These are phyloP conservation scores for Amanita brunnescens DNA, from an alignment of 768 basidiomycete genomes.

Conservation along the genomic window DNA sequence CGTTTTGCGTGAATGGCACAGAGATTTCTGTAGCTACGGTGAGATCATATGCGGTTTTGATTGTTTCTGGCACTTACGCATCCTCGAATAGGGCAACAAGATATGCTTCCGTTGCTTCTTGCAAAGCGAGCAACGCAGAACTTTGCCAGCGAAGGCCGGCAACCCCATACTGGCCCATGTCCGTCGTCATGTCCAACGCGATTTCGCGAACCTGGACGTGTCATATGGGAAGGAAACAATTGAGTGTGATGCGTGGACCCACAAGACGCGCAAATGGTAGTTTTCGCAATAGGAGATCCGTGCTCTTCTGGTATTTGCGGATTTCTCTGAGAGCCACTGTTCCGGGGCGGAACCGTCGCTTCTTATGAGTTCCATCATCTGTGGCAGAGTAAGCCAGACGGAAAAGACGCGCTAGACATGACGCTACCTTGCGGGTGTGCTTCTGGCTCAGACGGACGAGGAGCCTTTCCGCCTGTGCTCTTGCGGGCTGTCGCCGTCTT, in stretches of 20 bases:
- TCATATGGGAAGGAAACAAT: not conserved
- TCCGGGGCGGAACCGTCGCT: constrained; percentile 76
- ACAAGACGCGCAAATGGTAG: constrained; percentile 91
- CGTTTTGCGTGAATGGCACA: constrained; percentile 98
- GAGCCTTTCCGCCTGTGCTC: constrained; percentile 65
- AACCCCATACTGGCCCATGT: constrained; percentile 52
- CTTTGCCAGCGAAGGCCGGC: constrained; percentile 86
- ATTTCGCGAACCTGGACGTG: constrained; percentile 85
- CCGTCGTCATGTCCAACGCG: constrained; percentile 81
- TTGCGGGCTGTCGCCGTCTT: constrained; percentile 69
- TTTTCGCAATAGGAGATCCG: constrained; percentile 79
- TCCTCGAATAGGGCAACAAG: constrained; percentile 97
- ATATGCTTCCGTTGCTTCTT: constrained; percentile 94
- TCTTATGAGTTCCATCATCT: constrained; percentile 28
- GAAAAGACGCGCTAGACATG: not conserved
- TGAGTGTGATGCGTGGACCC: constrained; percentile 21
- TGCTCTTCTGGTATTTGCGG: constrained; percentile 89
- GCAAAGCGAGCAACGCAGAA: constrained; percentile 86
- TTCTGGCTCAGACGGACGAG: constrained; percentile 25
- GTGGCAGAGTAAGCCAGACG: not conserved
- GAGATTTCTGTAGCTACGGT: constrained; percentile 53
- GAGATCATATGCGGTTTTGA: constrained; percentile 5
- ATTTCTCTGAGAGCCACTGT: constrained; percentile 89
- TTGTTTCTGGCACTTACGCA: constrained; percentile 58
- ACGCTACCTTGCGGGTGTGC: constrained; percentile 11